Conservation (phyloP, 2,329 filamentous ascomycete species). For the Fusarium fujikuroi region DNA sequence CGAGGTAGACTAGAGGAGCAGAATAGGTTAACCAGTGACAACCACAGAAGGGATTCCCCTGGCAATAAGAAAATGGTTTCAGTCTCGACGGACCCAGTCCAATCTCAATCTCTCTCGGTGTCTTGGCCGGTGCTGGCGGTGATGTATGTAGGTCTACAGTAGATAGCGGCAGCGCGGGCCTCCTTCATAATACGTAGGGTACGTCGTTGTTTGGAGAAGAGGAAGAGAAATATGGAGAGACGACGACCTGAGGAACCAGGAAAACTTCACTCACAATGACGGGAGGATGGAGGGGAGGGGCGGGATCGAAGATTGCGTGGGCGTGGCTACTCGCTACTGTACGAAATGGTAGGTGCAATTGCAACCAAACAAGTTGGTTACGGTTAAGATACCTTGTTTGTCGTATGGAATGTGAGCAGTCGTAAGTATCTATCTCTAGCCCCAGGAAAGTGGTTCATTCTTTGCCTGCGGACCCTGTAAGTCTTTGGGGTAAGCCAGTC, state of each 20-base stretch:
- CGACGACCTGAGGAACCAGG: constrained; percentile 4
- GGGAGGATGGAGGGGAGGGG: constrained; percentile 33
- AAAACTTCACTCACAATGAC: constrained; percentile 6
- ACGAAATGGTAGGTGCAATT: constrained; percentile 18
- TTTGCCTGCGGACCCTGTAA: not conserved
- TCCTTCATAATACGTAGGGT: not conserved
- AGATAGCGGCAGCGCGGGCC: constrained; percentile 34
- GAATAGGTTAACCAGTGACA: not conserved
- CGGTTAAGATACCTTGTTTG: constrained; percentile 13
- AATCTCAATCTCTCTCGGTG: constrained; percentile 1
- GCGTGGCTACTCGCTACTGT: constrained; percentile 12
- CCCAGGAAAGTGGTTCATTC: constrained; percentile 25
- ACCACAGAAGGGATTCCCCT: constrained; percentile 26
- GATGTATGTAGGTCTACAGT: constrained; percentile 5
- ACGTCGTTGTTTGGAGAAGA: constrained; percentile 34
- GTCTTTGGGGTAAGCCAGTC: constrained; percentile 34
- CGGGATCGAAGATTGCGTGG: constrained; percentile 38
- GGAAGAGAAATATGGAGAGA: constrained; percentile 38
- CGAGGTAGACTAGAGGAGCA: constrained; percentile 30
- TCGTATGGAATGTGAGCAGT: constrained; percentile 1
- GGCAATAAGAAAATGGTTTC: constrained; percentile 9
- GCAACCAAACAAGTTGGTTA: constrained; percentile 8
- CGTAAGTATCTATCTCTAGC: constrained; percentile 23
- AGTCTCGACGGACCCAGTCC: not conserved
- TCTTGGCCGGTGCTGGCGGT: constrained; percentile 18